These are phyloP conservation scores for Fusarium verticillioides DNA, from an alignment of 2,329 filamentous ascomycete genomes.

Conservation along the genomic window DNA sequence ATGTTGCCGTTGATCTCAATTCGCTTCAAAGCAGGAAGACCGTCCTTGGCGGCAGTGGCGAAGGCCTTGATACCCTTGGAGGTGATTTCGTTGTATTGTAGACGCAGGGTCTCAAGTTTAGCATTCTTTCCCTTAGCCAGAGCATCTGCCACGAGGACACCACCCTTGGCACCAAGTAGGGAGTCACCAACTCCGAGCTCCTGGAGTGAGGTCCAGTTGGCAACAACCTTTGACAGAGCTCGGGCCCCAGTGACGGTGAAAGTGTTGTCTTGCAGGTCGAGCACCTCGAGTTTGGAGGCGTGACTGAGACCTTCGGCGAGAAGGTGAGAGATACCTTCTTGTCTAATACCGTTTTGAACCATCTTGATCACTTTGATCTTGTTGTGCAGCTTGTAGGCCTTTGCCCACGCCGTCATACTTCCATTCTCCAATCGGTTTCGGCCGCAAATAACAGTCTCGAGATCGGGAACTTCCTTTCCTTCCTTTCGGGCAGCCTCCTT, in stretches of 20 bases:
- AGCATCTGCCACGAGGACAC: slow-evolving; percentile 76
- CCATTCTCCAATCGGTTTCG: slow-evolving; percentile 96
- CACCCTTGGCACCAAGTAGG: slow-evolving; percentile 81
- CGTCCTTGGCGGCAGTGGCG: slow-evolving; percentile 72
- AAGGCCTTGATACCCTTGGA: slow-evolving; percentile 78
- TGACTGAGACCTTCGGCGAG: slow-evolving; percentile 81
- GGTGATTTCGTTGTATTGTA: slow-evolving; percentile 97
- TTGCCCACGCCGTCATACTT: slow-evolving; percentile 95
- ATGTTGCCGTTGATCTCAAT: slow-evolving; percentile 97
- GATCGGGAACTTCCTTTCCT: slow-evolving; percentile 78
- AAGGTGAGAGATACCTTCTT: slow-evolving; percentile 88
- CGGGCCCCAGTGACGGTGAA: slow-evolving; percentile 85
- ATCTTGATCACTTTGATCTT: slow-evolving; percentile 90
- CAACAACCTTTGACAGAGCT: slow-evolving; percentile 79
- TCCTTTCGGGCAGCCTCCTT: slow-evolving; percentile 81
- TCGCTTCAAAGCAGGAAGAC: slow-evolving; percentile 80
- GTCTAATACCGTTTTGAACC: slow-evolving; percentile 97
- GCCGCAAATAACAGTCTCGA: slow-evolving; percentile 97
- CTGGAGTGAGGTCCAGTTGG: slow-evolving; percentile 77
- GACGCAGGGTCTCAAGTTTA: slow-evolving; percentile 81
- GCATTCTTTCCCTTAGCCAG: slow-evolving; percentile 80
- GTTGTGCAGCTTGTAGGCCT: slow-evolving; percentile 83
- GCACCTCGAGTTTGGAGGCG: slow-evolving; percentile 73
- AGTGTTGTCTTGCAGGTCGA: slow-evolving; percentile 98
- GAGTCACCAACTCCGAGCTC: slow-evolving; percentile 94